Conservation (phyloP, 1,139 yeast species). For the Pichia sp. region DNA sequence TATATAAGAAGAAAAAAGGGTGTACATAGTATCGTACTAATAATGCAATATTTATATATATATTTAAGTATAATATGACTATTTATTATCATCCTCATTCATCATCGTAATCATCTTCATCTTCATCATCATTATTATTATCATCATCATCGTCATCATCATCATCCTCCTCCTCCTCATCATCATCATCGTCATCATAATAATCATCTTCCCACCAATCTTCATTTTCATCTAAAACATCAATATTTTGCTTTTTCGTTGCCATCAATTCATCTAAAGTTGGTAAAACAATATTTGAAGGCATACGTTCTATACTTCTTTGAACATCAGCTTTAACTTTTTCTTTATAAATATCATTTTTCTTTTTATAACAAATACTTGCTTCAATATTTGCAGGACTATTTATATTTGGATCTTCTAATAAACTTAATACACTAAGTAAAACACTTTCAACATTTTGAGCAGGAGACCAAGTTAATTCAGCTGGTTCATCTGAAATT, state of each 20-base stretch:
- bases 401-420: conserved; percentile 83
- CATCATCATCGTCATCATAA: conserved; percentile 52
- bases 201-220: conserved; percentile 69
- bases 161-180: conserved; percentile 30
- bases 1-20: background rate
- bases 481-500: conserved; percentile 85
- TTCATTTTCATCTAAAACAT: conserved; percentile 79
- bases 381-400: conserved; percentile 98
- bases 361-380: conserved; percentile 82
- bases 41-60: background rate
- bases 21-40: conserved; percentile 11
- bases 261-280: conserved; percentile 40
- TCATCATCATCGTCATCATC: conserved; percentile 31
- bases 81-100: background rate
- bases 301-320: conserved; percentile 76
- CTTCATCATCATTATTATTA: conserved; percentile 19
- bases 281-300: conserved; percentile 80
- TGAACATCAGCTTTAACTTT: conserved; percentile 80
- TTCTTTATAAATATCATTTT: conserved; percentile 71
- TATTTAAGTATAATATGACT: too few species aligned
- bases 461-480: conserved; percentile 95
- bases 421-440: conserved; percentile 78
- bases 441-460: conserved; percentile 91
- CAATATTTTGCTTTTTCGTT: conserved; percentile 43
- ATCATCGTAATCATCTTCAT: conserved; percentile 5